Evolutionary conservation across 192 early-diverging fungal species (phyloP).

Genomic region (Coemansia sp.): DNA sequence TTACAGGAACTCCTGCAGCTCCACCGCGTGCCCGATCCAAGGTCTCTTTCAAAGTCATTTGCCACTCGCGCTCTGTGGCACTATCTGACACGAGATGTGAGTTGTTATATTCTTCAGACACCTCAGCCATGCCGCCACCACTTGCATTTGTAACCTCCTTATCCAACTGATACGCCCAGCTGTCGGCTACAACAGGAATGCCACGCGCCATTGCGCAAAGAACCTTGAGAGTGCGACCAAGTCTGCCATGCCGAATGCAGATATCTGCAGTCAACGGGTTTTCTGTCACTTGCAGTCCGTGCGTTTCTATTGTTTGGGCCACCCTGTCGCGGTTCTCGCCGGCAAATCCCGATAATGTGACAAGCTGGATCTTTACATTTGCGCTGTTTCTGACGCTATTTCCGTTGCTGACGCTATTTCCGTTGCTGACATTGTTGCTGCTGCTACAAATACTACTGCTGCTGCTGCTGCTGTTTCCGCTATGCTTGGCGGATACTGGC

Average conservation of each 20-base stretch:
- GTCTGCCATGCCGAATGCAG: slow-evolving; percentile 27
- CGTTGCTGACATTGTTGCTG: background rate
- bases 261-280: slow-evolving; percentile 33
- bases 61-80: slow-evolving; percentile 39
- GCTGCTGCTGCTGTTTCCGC: too few relatives aligned
- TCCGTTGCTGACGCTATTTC: background rate
- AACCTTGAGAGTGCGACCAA: slow-evolving; percentile 47
- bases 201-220: slow-evolving; percentile 46
- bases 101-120: background rate
- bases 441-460: background rate
- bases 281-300: slow-evolving; percentile 18
- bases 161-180: slow-evolving; percentile 12
- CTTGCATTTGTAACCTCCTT: background rate
- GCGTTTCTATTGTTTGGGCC: slow-evolving; percentile 2
- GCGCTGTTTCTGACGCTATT: background rate
- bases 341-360: slow-evolving; percentile 23
- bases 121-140: background rate
- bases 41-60: slow-evolving; percentile 20
- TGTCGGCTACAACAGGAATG: slow-evolving; percentile 22
- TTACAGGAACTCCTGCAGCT: background rate
- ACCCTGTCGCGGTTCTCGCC: slow-evolving; percentile 9
- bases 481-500: too few relatives aligned
- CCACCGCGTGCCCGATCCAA: slow-evolving; percentile 14
- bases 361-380: background rate
- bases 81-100: slow-evolving; percentile 16